These are phyloP conservation scores for Aeminium ludgeri DNA, from an alignment of 495 filamentous ascomycete genomes.

Conservation along the genomic window DNA sequence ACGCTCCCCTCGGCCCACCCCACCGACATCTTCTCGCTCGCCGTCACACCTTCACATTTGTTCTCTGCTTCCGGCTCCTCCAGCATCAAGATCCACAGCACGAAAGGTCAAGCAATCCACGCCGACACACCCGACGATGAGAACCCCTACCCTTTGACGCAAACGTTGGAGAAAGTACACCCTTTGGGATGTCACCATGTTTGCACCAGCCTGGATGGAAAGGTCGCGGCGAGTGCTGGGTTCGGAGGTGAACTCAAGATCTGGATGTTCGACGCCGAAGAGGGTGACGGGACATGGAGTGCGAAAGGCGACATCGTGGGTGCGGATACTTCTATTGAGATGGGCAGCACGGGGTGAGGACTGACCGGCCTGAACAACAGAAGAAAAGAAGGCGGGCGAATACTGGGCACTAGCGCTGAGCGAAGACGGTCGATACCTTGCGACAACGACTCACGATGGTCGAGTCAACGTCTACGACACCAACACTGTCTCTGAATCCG, in stretches of 20 bases:
- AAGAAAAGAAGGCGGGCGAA: constrained; percentile 40
- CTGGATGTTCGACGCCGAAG: constrained; percentile 44
- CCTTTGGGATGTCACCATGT: constrained; percentile 81
- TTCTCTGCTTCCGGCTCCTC: constrained; percentile 74
- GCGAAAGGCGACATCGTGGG: constrained; percentile 34
- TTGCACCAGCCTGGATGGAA: constrained; percentile 48
- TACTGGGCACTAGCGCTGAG: constrained; percentile 79
- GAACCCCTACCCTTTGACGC: constrained; percentile 53
- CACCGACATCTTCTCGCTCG: constrained; percentile 78
- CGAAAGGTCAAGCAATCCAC: constrained; percentile 14
- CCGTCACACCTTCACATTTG: constrained; percentile 57
- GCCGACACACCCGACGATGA: constrained; percentile 21
- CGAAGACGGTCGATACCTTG: constrained; percentile 63
- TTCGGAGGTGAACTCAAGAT: constrained; percentile 75
- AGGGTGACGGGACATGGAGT: constrained; percentile 30
- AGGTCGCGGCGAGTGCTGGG: constrained; percentile 59
- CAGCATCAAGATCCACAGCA: constrained; percentile 55
- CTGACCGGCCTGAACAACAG: constrained; percentile 15
- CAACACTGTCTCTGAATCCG: constrained; percentile 25
- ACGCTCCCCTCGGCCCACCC: constrained; percentile 79
- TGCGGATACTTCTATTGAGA: constrained; percentile 17
- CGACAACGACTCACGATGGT: constrained; percentile 66
- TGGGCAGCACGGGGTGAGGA: constrained; percentile 14
- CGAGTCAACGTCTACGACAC: constrained; percentile 80
- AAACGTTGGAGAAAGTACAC: constrained; percentile 62